Percentiles rank a stretch among this genome's conserved stretches.
Conservation (phyloP, 2,329 filamentous ascomycete species). For the Claviceps lovelessii region DNA sequence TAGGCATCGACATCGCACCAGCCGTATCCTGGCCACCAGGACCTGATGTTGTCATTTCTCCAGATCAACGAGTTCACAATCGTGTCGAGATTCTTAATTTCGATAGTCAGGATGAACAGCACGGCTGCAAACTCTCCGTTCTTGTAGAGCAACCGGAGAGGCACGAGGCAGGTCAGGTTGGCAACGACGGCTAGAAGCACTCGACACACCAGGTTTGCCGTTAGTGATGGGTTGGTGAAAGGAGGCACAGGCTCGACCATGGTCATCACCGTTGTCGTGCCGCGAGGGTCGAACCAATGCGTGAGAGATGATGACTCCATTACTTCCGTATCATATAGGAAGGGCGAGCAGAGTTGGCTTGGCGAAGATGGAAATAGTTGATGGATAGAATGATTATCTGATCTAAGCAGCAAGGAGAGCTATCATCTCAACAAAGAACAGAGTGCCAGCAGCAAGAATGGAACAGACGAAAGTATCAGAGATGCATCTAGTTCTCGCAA, state of each 20-base stretch:
- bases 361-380: not conserved
- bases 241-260: conserved; percentile 5
- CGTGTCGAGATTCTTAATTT: conserved; percentile 33
- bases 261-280: conserved; percentile 1
- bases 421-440: not conserved
- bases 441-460: not conserved
- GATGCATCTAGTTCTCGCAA: not conserved
- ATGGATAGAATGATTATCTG: not conserved
- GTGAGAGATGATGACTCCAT: not conserved
- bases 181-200: conserved; percentile 31
- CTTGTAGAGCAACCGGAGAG: conserved; percentile 33
- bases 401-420: not conserved
- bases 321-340: not conserved
- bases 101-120: conserved; percentile 32
- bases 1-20: conserved; percentile 40
- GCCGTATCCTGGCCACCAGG: conserved; percentile 38
- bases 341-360: not conserved
- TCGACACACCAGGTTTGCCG: conserved; percentile 34
- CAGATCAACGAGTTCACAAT: conserved; percentile 38
- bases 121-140: conserved; percentile 41
- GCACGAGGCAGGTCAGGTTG: conserved; percentile 34
- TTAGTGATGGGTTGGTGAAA: conserved; percentile 17
- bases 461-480: not conserved
- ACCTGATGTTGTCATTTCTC: conserved; percentile 33
- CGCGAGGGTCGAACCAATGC: not conserved